A percentile compares a stretch with the other conserved stretches of the same genome.
These are phyloP conservation scores for Wickerhamiella infanticola DNA, from an alignment of 1,139 yeast genomes.

Conservation along the genomic window DNA sequence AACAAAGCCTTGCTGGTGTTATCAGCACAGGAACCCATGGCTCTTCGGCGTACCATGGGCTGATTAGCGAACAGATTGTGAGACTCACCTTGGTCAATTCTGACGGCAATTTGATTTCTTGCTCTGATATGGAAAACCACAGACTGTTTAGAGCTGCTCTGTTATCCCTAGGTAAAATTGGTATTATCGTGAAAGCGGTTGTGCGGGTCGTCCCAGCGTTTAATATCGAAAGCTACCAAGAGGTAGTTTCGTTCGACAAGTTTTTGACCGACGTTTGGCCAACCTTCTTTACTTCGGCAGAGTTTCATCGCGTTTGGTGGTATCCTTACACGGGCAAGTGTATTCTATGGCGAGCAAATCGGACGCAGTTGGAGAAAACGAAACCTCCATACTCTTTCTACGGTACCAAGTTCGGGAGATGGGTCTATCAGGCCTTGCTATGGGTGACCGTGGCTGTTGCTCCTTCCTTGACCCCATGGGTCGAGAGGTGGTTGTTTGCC, in stretches of 20 bases:
- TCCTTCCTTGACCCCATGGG: constrained; percentile 66
- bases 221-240: constrained; percentile 67
- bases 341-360: constrained; percentile 79
- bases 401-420: constrained; percentile 63
- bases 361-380: constrained; percentile 46
- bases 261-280: constrained; percentile 46
- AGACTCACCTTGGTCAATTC: constrained; percentile 52
- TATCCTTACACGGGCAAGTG: constrained; percentile 82
- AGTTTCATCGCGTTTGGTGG: constrained; percentile 93
- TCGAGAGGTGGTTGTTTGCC: constrained; percentile 70
- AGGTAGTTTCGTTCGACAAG: constrained; percentile 62
- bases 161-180: constrained; percentile 80
- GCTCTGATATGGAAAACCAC: constrained; percentile 53
- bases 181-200: constrained; percentile 80
- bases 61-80: constrained; percentile 78
- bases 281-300: constrained; percentile 74
- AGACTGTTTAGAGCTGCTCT: constrained; percentile 73
- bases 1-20: constrained; percentile 86
- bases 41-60: constrained; percentile 81
- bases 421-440: constrained; percentile 60
- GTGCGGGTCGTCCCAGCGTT: constrained; percentile 71
- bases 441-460: constrained; percentile 62
- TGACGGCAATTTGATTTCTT: constrained; percentile 48
- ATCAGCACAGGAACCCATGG: constrained; percentile 97
- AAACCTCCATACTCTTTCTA: constrained; percentile 68